Evolutionary conservation across 2,329 filamentous ascomycete species (phyloP).

Genomic region (Talaromyces piceae): DNA sequence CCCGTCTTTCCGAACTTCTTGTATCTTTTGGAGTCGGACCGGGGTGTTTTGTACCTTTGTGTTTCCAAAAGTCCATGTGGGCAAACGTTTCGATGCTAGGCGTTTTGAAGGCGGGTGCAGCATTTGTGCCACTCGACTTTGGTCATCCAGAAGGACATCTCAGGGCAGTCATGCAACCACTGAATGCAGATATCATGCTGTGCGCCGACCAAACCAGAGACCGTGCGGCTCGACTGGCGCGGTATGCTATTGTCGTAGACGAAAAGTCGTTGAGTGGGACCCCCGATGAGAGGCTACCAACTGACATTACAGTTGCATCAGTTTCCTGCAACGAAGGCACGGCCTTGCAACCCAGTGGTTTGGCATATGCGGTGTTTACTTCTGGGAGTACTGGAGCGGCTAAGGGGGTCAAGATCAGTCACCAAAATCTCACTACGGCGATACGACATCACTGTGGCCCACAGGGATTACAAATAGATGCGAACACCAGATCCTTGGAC

Average conservation of each 20-base stretch:
- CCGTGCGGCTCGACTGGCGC: background rate
- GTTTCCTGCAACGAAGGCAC: background rate
- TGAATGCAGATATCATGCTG: background rate
- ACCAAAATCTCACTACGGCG: constrained; percentile 43
- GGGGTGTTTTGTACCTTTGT: constrained; percentile 13
- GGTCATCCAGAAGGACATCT: background rate
- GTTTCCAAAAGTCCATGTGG: constrained; percentile 7
- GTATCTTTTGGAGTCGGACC: constrained; percentile 17
- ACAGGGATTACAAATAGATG: constrained; percentile 42
- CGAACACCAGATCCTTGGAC: constrained; percentile 52
- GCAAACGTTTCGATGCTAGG: constrained; percentile 6
- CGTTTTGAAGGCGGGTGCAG: constrained; percentile 3
- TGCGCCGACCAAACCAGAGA: background rate
- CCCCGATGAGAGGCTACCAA: background rate
- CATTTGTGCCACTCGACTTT: constrained; percentile 5
- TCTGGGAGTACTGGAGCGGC: constrained; percentile 7
- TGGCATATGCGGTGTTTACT: constrained; percentile 5
- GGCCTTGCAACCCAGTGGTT: background rate
- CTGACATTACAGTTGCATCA: background rate
- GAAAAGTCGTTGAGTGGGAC: background rate
- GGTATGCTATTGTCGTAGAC: background rate
- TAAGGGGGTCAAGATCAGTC: constrained; percentile 3
- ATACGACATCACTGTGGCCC: constrained; percentile 42
- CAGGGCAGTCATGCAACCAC: background rate
- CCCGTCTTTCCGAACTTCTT: background rate